Base-by-base conservation (phyloP, 768 basidiomycete species). In the Leccinellum albellum region DNA sequence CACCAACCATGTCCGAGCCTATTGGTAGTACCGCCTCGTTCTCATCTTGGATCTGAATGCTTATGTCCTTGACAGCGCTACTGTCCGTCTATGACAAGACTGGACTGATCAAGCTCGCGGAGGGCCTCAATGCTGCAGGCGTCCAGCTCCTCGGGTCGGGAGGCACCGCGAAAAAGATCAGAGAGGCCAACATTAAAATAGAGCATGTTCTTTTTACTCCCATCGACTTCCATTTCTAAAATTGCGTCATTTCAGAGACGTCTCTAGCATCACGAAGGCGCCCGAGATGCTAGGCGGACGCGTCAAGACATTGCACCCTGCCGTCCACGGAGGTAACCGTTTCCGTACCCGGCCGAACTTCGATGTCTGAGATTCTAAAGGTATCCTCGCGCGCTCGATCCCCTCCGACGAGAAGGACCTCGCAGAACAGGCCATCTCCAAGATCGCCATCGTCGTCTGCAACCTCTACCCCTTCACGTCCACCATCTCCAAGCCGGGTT, bases 241-340 rank as follows among this genome's bases (percentile, higher is more conserved):
- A 49, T 28, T 24, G 33, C 17, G 17, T 17, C 2, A n/a, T n/a
- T 45, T 6, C 64, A 99, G 97, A 61, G 97, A 99, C 82, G 94
- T 99, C 54, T 91, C 96, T 5, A 89, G 92, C 69, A 89, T 98
- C 74, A 98, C 97, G 50, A 96, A 95, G 67, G 94, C 94, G 0
- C 96, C 97, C 5, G 97, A 99, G 74, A 98, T 99, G 95, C 82
- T 99, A 3, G 96, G 97, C 53, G 97, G 97, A 24, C 81, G 97
- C 64, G 97, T 98, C 55, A 98, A 99, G 78, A 99, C 97, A 2
- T 84, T 99, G 10, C 97, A 99, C 67, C 97, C 97, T 47, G 94
- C 90, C 13, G 93, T 99, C 20, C 97, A 99, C 66, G 97, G 97
- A 70, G 97, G 95, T 94, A 64, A 50, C 42, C 76, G 46, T 54